Evolutionary conservation across 768 basidiomycete genomes (phyloP).

Genomic region (Glaciozyma antarctica): DNA sequence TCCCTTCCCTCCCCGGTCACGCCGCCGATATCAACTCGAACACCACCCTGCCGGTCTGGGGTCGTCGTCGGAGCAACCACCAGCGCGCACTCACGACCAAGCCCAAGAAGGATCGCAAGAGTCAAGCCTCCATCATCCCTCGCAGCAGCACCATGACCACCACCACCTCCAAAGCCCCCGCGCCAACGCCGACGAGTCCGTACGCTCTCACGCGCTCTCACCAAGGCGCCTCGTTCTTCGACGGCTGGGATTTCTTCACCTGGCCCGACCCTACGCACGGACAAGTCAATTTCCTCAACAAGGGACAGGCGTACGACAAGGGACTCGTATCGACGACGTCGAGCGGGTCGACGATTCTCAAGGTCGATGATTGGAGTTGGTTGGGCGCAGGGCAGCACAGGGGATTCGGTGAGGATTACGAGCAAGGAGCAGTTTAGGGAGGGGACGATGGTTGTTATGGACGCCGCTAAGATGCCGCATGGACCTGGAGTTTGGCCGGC

Average conservation of each 20-base stretch:
- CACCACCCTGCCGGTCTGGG: no score
- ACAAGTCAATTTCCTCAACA: slow-evolving; percentile 52
- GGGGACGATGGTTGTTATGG: slow-evolving; percentile 28
- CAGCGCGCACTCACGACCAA: no score
- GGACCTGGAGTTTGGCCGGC: slow-evolving; percentile 42
- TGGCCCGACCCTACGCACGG: slow-evolving; percentile 41
- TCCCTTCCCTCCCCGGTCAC: no score
- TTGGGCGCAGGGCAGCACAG: slow-evolving; percentile 31
- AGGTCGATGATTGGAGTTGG: slow-evolving; percentile 29
- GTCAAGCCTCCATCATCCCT: no score
- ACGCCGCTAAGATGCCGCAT: slow-evolving; percentile 43
- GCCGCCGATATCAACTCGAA: no score
- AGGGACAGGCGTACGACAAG: slow-evolving; percentile 41
- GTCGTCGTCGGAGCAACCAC: no score
- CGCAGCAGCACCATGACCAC: no score
- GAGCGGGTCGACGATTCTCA: slow-evolving; percentile 5
- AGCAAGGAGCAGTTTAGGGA: slow-evolving; percentile 22
- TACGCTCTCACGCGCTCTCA: not conserved
- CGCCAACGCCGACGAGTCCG: not conserved
- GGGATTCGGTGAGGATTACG: slow-evolving; percentile 34
- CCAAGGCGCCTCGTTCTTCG: slow-evolving; percentile 36
- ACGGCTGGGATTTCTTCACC: slow-evolving; percentile 60
- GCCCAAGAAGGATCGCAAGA: no score
- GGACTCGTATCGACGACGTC: slow-evolving; percentile 45
- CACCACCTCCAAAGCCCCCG: not conserved